Base-by-base conservation (phyloP, 768 basidiomycete species). In the Boletellus ananas region DNA sequence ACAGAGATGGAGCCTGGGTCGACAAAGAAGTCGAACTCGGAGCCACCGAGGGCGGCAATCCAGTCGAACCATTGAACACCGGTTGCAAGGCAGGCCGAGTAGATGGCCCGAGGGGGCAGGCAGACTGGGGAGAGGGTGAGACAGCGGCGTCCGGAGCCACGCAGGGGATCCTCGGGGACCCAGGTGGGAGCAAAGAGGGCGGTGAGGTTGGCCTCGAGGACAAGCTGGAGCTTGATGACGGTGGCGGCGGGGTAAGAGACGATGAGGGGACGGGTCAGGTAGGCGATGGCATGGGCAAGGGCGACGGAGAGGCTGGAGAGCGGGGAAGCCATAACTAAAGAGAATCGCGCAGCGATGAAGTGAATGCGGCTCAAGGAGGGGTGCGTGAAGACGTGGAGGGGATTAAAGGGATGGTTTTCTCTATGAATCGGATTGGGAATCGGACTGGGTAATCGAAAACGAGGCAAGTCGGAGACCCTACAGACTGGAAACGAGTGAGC, bases 41-140 rank as follows among this genome's bases (percentile, higher is more conserved):
- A 69, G 56, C 79, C 76, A 11, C 88, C 87, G 40, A 90, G 79
- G 50, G 78, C 72, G 40, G 75, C 58, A 47, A 89, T 86, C 89
- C 89, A 91, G 63, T 87, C 81, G 50, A 83, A 82, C 89, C 89
- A 91, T 60, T 87, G 84, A 29, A 90, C 76, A 50, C 80, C 80
- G 34, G 84, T 74, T 20, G 81, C 73, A 47, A 83, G 71, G 68
- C 88, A 90, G 13, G 87, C 84, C 47, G 79, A 70, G 70, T 88
- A 82, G 60, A 90, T 74, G 58, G 80, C 72, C 35, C 83, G 81
- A 38, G 89, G 87, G 20, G 89, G 89, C 2, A 82, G 75, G 58
- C 80, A 79, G 54, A 69, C 62, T 11, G 86, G 86, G 5, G 87
- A 84, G 47, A 91, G 76, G 46, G 84, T 77, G 58, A 90, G 80